Evolutionary conservation across 805 yeast genomes (phyloP), one percentile per base, ranked within the genome.

Genomic region (Brettanomyces anomalus): DNA sequence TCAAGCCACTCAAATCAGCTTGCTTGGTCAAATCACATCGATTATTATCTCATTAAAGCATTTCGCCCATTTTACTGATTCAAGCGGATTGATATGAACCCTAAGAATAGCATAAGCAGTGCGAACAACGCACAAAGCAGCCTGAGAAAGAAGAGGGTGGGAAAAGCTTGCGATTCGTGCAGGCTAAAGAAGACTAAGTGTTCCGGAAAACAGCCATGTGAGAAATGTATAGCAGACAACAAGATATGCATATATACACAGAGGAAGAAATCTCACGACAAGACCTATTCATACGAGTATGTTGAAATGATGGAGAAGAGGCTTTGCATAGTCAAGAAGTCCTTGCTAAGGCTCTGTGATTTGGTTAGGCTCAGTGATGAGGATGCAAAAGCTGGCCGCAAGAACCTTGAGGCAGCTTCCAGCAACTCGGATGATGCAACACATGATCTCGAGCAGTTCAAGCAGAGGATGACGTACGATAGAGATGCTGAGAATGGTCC

Each of bases 161-260:
- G 80, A 11, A 77, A 76, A 50, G 83, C 83, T 5, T 77, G 84
- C 49, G 82, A 77, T 53, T 70, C 74, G 41, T 77, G 84, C 55
- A 63, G 84, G 36, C 65, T 77, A 43, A 77, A 77, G 53, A 77
- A 77, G 60, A 77, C 81, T 4, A 77, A 77, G 48, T 77, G 84
- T 55, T 77, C 76, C 45, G 84, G 84, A 17, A 68, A 69, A 40
- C 74, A 74, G 48, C 83, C 84, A 1, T 77, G 84, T 50, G 68
- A 70, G 32, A 67, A 74, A 43, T 77, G 84, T 53, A 55, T 66
- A 7, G 60, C 66, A 7, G 81, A 76, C 49, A 77, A 77, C 57
- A 76, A 74, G 53, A 67, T 77, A 28, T 77, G 84, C 55, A 71
- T 76, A 2, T 77, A 74, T 53, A 71, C 78, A 2, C 80, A 77